Evolutionary conservation across 2,329 filamentous ascomycete genomes (phyloP).

Genomic region (Falciphora oryzae): DNA sequence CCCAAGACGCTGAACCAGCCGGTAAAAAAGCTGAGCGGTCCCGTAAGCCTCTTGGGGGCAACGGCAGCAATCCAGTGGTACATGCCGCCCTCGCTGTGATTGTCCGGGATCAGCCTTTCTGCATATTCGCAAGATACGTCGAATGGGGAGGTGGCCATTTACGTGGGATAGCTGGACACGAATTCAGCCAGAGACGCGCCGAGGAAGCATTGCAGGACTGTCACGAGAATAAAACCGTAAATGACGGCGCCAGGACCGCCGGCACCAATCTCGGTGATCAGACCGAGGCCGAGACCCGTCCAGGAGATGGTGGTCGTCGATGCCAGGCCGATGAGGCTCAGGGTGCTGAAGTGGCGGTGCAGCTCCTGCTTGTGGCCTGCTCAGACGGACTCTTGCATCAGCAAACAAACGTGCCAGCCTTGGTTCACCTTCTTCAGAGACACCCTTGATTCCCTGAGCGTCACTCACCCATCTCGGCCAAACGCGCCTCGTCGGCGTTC

Average conservation of each 20-base stretch:
- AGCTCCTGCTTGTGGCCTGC: slow-evolving; percentile 42
- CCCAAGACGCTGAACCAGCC: slow-evolving; percentile 38
- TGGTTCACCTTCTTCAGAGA: not conserved
- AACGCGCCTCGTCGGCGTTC: slow-evolving; percentile 9
- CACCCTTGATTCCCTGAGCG: not conserved
- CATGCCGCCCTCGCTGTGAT: slow-evolving; percentile 35
- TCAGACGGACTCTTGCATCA: not conserved
- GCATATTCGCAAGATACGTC: not conserved
- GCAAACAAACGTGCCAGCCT: not conserved
- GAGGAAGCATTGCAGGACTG: slow-evolving; percentile 39
- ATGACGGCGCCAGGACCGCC: slow-evolving; percentile 43
- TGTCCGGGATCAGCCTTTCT: not conserved
- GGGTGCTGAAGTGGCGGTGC: slow-evolving; percentile 39
- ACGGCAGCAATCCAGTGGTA: slow-evolving; percentile 46
- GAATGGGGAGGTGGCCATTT: not conserved
- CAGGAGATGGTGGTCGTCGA: slow-evolving; percentile 45
- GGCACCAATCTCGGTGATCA: slow-evolving; percentile 40
- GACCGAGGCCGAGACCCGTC: slow-evolving; percentile 38
- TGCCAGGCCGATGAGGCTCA: slow-evolving; percentile 41
- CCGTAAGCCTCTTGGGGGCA: slow-evolving; percentile 32
- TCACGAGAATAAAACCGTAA: slow-evolving; percentile 43
- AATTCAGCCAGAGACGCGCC: slow-evolving; percentile 41
- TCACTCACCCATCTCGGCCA: slow-evolving; percentile 10
- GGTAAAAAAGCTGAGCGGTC: slow-evolving; percentile 37
- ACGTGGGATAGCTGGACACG: slow-evolving; percentile 40